Base-by-base conservation (phyloP, 2,329 filamentous ascomycete genomes). In the Ophiosphaerella korrae region DNA sequence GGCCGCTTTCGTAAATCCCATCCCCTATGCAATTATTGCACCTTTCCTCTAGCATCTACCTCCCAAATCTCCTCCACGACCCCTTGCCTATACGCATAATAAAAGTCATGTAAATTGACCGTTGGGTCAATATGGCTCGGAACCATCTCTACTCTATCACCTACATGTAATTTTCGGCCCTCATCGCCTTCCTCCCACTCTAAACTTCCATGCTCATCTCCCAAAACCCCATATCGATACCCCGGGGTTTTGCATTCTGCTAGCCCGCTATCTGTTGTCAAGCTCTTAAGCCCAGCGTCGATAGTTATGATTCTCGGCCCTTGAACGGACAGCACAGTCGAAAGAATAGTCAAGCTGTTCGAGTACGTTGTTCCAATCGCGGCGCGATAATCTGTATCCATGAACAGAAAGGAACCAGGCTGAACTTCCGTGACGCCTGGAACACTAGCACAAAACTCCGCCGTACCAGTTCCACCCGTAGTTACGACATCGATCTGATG, bases 301-400 rank as follows among this genome's bases (percentile, higher is more conserved):
- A 81, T 82, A 0, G 79, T 81, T 12, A 80, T 74, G 13, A 62
- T 62, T 9, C 72, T 72, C 0, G 72, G 66, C 0, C 76, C 77
- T 57, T 81, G 79, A 50, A 74, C 72, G 67, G 78, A 80, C 14
- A 82, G 52, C 0, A 82, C 79, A 0, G 80, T 81, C 0, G 78
- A 73, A 16, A 81, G 55, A 6, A 82, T 73, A 0, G 78, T 79
- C 23, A 82, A 53, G 40, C 78, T 81, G 55, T 82, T 78, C 0
- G 72, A 70, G 59, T 79, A 83, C 47, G 76, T 75, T 0, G 71
- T 67, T 1, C 81, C 81, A 0, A 83, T 72, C 0, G 81, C 81
- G 44, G 80, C 79, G 3, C 80, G 75, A 56, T 83, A 83, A 58
- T 83, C 81, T 2, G 80, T 81, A 49, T 83, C 81, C 81, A 83